Evolutionary conservation across 352 stramenopile species (phyloP), one percentile per base, ranked within the genome.

Genomic region (Globisporangium heterothallicum): DNA sequence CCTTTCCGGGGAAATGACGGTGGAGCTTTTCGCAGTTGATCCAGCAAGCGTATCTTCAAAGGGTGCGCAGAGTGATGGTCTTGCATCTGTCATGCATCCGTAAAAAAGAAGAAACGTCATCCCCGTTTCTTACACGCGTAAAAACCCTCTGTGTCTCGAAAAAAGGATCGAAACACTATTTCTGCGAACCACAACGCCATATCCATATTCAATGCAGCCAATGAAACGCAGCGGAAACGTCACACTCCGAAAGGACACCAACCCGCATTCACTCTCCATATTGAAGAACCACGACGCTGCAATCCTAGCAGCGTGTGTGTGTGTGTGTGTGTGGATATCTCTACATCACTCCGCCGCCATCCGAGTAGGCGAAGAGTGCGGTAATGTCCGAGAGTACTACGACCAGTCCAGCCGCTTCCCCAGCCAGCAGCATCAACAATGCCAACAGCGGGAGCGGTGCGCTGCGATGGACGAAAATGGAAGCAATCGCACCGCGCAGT

Each of bases 381-480:
- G n/a, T 2, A 38, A 38, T 38, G 32, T 16, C 12, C 32, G 4
- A 38, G n/a, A 16, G 32, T 16, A 8, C 32, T 3, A 18, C 32
- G 14, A 49, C 9, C 16, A 42, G 41, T 16, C 27, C 27, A 6
- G 29, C 41, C n/a, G 41, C 18, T 12, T 36, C 27, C 2, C 38
- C 35, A 24, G 29, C 38, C 24, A 49, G 1, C 36, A 44, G 38
- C 61, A n/a, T 27, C 14, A 24, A 10, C n/a, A 41, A 13, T 34
- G 44, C 26, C 14, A 44, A 24, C 3, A 35, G 30, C 14, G 43
- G 30, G 5, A 24, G 54, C 18, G 63, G 69, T 16, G 54, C 56
- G 8, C 59, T 89, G 40, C 72, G 68, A 35, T 89, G 78, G 78
- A 74, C 63, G 43, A 78, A 67, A 53, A 56, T 87, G 21, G 76